phyloP scores from a whole-genome alignment of 176 grass and related monocot genomes.

The Puccinellia tenuiflora region DNA sequence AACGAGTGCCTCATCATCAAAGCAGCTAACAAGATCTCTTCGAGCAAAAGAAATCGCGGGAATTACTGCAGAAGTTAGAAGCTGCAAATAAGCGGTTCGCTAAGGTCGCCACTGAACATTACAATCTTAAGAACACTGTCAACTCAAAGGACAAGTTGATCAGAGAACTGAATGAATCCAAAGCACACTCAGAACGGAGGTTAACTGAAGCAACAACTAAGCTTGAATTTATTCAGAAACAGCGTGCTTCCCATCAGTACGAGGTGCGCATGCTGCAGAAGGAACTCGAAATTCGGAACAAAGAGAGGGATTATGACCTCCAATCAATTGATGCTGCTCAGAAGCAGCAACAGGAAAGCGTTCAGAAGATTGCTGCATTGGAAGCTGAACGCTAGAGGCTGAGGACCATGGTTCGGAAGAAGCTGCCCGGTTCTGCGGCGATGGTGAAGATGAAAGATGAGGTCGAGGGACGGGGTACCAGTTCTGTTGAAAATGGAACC shows the following conservation, averaged over 20 bases:
- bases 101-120: conserved; percentile 38
- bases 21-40: conserved; percentile 39
- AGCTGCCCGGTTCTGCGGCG: conserved; percentile 53
- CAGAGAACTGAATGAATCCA: conserved; percentile 42
- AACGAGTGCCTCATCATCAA: conserved; percentile 38
- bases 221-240: conserved; percentile 45
- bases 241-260: conserved; percentile 53
- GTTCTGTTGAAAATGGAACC: conserved; percentile 14
- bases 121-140: conserved; percentile 38
- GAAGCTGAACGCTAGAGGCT: conserved; percentile 69
- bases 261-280: conserved; percentile 60
- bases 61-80: conserved; percentile 33
- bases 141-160: conserved; percentile 54
- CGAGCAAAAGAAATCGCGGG: conserved; percentile 29
- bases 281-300: conserved; percentile 60
- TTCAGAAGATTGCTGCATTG: conserved; percentile 44
- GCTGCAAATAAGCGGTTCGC: conserved; percentile 40
- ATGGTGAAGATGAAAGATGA: conserved; percentile 72
- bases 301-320: conserved; percentile 48
- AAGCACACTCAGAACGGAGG: conserved; percentile 33
- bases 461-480: conserved; percentile 26
- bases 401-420: conserved; percentile 55
- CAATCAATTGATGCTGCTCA: conserved; percentile 54
- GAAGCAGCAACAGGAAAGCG: conserved; percentile 43
- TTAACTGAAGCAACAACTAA: conserved; percentile 33